Percentiles rank a stretch among this genome's conserved stretches.
Conservation (phyloP, 768 basidiomycete species). For the Cystofilobasidium macerans region DNA sequence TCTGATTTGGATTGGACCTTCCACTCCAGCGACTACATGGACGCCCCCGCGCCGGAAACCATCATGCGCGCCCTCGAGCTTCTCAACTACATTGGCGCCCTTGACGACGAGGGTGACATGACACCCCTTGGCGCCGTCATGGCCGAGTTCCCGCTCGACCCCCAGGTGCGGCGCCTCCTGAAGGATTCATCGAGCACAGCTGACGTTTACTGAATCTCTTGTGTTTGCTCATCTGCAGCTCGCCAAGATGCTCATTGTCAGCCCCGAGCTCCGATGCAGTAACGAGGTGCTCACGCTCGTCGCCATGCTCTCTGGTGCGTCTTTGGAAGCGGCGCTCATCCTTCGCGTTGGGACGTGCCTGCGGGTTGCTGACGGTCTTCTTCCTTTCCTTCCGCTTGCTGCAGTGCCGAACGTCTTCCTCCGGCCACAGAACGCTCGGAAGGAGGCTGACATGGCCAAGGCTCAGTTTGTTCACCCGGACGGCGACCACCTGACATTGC, state of each 20-base stretch:
- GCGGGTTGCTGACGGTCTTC: not conserved
- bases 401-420: slow-evolving; percentile 88
- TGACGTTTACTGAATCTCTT: too few relatives aligned
- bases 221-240: too few relatives aligned
- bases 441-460: slow-evolving; percentile 88
- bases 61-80: slow-evolving; percentile 93
- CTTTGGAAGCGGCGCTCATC: not conserved
- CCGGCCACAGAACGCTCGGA: slow-evolving; percentile 72
- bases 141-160: slow-evolving; percentile 99
- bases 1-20: slow-evolving; percentile 53
- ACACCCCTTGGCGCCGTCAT: slow-evolving; percentile 78
- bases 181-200: too few relatives aligned
- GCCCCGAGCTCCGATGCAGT: slow-evolving; percentile 89
- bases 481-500: slow-evolving; percentile 87
- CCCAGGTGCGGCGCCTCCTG: slow-evolving; percentile 67
- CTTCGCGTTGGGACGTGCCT: not conserved
- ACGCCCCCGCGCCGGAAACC: slow-evolving; percentile 89
- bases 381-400: not conserved
- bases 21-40: slow-evolving; percentile 40
- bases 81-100: slow-evolving; percentile 77
- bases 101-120: slow-evolving; percentile 87
- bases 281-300: slow-evolving; percentile 92
- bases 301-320: slow-evolving; percentile 83
- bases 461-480: slow-evolving; percentile 77
- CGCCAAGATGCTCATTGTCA: slow-evolving; percentile 85